Percentiles rank a stretch among this genome's conserved stretches.
phyloP scores from a whole-genome alignment of 2,329 filamentous ascomycete genomes.

The Verticillium isaacii region DNA sequence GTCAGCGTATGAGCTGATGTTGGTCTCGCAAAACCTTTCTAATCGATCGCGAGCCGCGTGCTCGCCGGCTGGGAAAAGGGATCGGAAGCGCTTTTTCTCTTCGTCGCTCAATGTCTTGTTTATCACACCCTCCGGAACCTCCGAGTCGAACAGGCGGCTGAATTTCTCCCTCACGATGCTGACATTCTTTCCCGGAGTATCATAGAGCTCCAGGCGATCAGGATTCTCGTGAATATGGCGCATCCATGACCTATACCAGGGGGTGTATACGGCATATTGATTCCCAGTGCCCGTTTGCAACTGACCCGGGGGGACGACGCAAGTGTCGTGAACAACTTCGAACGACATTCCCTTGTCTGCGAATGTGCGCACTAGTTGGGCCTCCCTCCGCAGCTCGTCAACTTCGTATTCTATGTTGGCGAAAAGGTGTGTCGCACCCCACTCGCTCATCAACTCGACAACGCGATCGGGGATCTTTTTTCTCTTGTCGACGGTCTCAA shows the following conservation, averaged over 20 bases:
- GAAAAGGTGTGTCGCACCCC: constrained; percentile 71
- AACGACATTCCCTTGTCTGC: constrained; percentile 62
- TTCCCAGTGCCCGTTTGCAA: constrained; percentile 64
- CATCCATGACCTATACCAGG: constrained; percentile 77
- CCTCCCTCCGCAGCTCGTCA: constrained; percentile 79
- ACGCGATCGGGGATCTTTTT: constrained; percentile 57
- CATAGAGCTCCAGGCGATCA: constrained; percentile 58
- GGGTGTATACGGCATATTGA: constrained; percentile 79
- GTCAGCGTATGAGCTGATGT: constrained; percentile 56
- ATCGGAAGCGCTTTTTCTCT: constrained; percentile 51
- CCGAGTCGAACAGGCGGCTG: constrained; percentile 50
- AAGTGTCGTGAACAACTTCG: constrained; percentile 74
- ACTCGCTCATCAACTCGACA: constrained; percentile 60
- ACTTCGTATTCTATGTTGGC: constrained; percentile 90
- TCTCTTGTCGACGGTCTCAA: constrained; percentile 66
- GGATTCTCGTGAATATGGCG: constrained; percentile 66
- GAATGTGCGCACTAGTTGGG: constrained; percentile 56
- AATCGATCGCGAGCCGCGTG: constrained; percentile 63
- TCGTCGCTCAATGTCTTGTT: constrained; percentile 57
- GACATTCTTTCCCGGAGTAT: constrained; percentile 36
- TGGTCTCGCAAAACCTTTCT: constrained; percentile 62
- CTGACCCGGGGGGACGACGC: constrained; percentile 70
- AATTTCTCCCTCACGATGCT: constrained; percentile 36
- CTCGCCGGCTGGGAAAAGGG: constrained; percentile 72
- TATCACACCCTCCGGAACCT: constrained; percentile 57